Base-by-base conservation (phyloP, 192 early-diverging fungal genomes). In the Backusella sp. region DNA sequence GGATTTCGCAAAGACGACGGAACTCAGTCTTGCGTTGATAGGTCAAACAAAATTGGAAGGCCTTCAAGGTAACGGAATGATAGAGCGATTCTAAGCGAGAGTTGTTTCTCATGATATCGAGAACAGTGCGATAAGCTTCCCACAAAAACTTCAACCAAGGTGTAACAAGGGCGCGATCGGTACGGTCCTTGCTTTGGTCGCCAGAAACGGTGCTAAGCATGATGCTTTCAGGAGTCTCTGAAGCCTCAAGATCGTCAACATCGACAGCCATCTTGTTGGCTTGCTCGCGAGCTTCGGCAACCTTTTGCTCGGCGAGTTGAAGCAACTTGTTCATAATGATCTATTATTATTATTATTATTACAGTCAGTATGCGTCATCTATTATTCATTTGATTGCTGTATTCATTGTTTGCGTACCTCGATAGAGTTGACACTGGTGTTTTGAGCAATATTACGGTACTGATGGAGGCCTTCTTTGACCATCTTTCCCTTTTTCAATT, bases 61-160 rank as follows among this genome's bases (percentile, higher is more conserved):
- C 97, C 87, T 97, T 89, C 79, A 91, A 91, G 72, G 95, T 93
- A 70, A 97, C 88, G 39, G 71, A 84, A 84, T 99, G 97, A 89
- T 99, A 99, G 42, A 98, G 88, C 8, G 88, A 83, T 85, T 99
- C 98, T 56, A 99, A 89, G 42, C 96, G 90, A 74, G 93, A 91
- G 78, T 99, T 99, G 92, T 99, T 98, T 77, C 97, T 89, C 83
- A 99, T 83, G 67, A 96, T 96, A 79, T 99, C 97, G 62, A 99
- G 90, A 52, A 96, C 92, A 74, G 96, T 99, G 69, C 98, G 89
- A 86, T 99, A 99, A n/a, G 94, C 93, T 86, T 99, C 98, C 98
- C 98, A 99, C 78, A 99, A 89, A 85, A 99, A 98, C 86, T 96
- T 97, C 70, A 99, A 88, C 96, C 97, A 98, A 39, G 98, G 97